Base-by-base conservation (phyloP, 805 yeast genomes). In the Myxozyma lipomycoides region DNA sequence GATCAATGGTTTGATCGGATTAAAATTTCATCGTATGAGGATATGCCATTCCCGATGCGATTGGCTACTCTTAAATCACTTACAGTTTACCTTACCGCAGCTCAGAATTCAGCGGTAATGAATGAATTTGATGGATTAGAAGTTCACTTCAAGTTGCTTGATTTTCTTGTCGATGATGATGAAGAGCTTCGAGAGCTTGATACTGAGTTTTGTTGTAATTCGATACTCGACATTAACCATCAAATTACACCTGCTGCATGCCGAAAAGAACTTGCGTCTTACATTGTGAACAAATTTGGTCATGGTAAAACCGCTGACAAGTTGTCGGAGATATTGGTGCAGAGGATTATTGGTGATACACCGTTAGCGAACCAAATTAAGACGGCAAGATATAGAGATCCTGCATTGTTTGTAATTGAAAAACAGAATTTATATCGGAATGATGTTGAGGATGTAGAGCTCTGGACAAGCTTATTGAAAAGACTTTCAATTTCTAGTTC, bases 401-500 rank as follows among this genome's bases (percentile, higher is more conserved):
- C 70, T 18, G 69, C 73, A 2, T 64, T 88, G 37, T 88, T 87
- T 65, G 79, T 80, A 4, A 67, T 75, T 4, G 96, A 88, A 62
- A 79, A 78, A 59, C 78, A 75, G 48, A 86, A 87, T 58, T 75
- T 84, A 36, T 86, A 81, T 66, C 72, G 81, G 58, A 79, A 82
- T 61, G 75, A 73, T 12, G 58, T 59, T 6, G 45, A 38, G n/a
- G 49, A 42, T 4, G 51, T 46, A 17, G 48, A 28, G n/a, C 35
- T 37, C 30, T 43, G 50, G 46, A 48, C 49, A 3, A 15, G 25
- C 5, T 28, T 48, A 49, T 36, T 55, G 38, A 12, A 17, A 17
- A 35, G 25, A 3, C 30, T 28, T 21, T 9, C 32, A 17, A 19
- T 19, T 19, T 23, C 35, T 6, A n/a, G 32, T 21, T 9, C 3